Evolutionary conservation across 106 monocot species (phyloP), one percentile per base, ranked within the genome.

Genomic region (Triglochin maritima): DNA sequence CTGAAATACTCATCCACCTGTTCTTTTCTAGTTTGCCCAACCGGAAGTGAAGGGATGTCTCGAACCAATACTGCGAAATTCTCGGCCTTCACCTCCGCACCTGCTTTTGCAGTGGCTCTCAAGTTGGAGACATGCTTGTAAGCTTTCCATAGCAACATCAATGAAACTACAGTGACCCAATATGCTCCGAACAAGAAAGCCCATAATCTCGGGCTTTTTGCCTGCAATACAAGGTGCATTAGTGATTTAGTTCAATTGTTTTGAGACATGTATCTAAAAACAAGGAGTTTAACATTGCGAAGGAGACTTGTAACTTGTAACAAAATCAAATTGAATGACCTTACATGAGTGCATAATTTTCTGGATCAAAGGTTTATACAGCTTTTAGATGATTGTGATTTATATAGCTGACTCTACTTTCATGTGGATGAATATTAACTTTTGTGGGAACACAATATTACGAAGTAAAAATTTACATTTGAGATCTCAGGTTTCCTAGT

Each of bases 161-260:
- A 91, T 14, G 86, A 78, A 5, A 91, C 78, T 56, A 88, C 79
- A 64, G 91, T 81, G 48, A 98, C 88, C 96, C 85, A 98, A 69
- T 91, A 91, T 7, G 81, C 84, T 15, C 65, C 83, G 48, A 80
- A 17, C 6, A 88, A 46, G 69, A 84, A 91, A 46, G 91, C 88
- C 96, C 96, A 98, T 46, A 98, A 46, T 71, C 96, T 83, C 43
- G 4, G 45, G 57, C 88, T 91, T 75, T 66, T 55, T 55, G 63
- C 69, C 96, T 98, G 81, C 8, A 72, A 77, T 6, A 71, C 46
- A 70, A n/a, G 60, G 41, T 3, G 47, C 44, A 4, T 29, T 29
- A 29, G 41, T 3, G 47, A 10, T 2, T 29, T 29, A 29, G 29
- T 29, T 29, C 29, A 29, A 50, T 12, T n/a, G 6, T 17, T 59